Conservation (phyloP, 1,139 yeast genomes). For the Lodderomyces metapsilosis region DNA sequence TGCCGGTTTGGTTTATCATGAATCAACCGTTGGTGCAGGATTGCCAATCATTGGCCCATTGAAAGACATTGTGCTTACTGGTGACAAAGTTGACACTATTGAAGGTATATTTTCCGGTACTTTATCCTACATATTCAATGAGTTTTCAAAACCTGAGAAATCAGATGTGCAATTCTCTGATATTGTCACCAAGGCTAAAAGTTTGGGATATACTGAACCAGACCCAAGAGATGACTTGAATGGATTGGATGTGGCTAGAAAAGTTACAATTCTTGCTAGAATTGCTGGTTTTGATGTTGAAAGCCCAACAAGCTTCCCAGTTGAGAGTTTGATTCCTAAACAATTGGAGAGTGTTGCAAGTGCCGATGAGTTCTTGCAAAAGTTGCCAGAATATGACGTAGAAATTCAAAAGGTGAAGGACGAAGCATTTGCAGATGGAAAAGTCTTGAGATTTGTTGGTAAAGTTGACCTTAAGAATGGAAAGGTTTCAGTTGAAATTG, state of each 20-base stretch:
- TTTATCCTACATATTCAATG: conserved; percentile 92
- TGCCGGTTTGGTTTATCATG: conserved; percentile 89
- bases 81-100: conserved; percentile 84
- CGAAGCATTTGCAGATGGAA: conserved; percentile 77
- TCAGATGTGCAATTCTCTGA: conserved; percentile 75
- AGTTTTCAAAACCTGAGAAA: conserved; percentile 70
- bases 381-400: conserved; percentile 77
- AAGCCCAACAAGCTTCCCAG: conserved; percentile 95
- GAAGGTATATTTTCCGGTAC: conserved; percentile 98
- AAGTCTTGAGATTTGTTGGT: conserved; percentile 92
- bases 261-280: conserved; percentile 93
- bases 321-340: conserved; percentile 87
- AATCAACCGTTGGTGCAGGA: conserved; percentile 99
- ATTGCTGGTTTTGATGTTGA: conserved; percentile 81
- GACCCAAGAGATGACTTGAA: conserved; percentile 98
- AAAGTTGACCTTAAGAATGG: conserved; percentile 73
- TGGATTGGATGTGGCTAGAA: conserved; percentile 97
- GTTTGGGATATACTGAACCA: conserved; percentile 95
- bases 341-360: conserved; percentile 72
- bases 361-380: conserved; percentile 74
- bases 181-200: conserved; percentile 82
- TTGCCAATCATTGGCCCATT: conserved; percentile 88
- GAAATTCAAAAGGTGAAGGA: conserved; percentile 75
- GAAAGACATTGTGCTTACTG: conserved; percentile 84
- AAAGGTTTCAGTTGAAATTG: conserved; percentile 81